Evolutionary conservation across 1,139 yeast species (phyloP).

Genomic region (Candida tunisiensis): DNA sequence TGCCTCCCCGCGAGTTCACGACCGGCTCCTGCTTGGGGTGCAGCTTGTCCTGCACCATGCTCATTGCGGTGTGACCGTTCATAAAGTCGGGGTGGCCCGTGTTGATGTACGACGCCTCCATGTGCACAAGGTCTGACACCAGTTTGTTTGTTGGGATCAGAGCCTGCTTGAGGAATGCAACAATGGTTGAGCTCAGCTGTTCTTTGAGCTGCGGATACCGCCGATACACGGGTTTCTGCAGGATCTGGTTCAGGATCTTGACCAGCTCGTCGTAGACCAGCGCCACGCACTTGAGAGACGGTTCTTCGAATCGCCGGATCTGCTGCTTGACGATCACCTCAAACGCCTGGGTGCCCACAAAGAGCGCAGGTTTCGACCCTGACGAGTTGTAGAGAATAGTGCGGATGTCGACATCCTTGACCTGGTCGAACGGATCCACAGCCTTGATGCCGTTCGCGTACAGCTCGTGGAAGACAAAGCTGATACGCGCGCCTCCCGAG

Average conservation of each 20-base stretch:
- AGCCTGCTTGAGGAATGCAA: conserved; percentile 65
- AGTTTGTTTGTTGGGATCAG: conserved; percentile 74
- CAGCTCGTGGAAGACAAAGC: conserved; percentile 94
- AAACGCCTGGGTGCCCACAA: conserved; percentile 95
- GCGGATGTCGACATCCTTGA: conserved; percentile 90
- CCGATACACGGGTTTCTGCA: conserved; percentile 64
- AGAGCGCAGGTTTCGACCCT: conserved; percentile 94
- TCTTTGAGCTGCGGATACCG: conserved; percentile 88
- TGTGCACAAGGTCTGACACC: conserved; percentile 61
- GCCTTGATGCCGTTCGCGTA: conserved; percentile 87
- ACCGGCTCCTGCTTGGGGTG: conserved; percentile 69
- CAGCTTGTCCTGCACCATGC: conserved; percentile 79
- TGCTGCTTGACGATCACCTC: conserved; percentile 95
- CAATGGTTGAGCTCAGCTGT: conserved; percentile 62
- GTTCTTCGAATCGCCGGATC: conserved; percentile 88
- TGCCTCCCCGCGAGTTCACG: conserved; percentile 87
- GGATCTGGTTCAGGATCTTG: conserved; percentile 72
- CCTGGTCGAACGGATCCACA: conserved; percentile 92
- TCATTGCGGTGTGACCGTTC: conserved; percentile 92
- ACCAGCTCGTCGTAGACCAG: conserved; percentile 90
- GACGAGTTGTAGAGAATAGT: conserved; percentile 92
- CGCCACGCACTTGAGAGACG: conserved; percentile 74
- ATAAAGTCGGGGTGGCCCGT: conserved; percentile 96
- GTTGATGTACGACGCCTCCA: conserved; percentile 89
- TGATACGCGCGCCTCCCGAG: conserved; percentile 95